Evolutionary conservation across 2,329 filamentous ascomycete genomes (phyloP).

Genomic region (Ascocoryne sarcoides): DNA sequence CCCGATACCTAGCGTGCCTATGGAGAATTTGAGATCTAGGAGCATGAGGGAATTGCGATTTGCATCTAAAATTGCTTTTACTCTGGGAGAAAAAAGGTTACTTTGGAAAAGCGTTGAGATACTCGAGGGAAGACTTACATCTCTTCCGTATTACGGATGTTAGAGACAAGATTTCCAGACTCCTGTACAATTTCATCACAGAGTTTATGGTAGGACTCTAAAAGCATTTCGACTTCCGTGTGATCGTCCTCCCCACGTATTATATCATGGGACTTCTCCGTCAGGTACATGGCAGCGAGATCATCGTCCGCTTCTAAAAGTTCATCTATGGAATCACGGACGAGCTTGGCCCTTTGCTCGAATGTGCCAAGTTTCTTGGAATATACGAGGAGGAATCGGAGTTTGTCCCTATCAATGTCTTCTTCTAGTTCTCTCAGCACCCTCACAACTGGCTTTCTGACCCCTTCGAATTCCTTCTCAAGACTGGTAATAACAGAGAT

Average conservation of each 20-base stretch:
- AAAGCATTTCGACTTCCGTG: conserved; percentile 90
- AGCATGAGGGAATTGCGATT: conserved; percentile 98
- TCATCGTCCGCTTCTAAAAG: conserved; percentile 95
- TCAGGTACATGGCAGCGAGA: conserved; percentile 87
- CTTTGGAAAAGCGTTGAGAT: background rate
- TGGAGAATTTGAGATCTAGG: conserved; percentile 90
- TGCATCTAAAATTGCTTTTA: conserved; percentile 93
- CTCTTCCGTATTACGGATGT: conserved; percentile 96
- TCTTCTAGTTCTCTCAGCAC: conserved; percentile 88
- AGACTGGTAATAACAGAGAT: conserved; percentile 88
- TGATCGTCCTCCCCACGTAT: conserved; percentile 75
- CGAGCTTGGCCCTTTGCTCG: conserved; percentile 90
- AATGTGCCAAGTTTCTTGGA: conserved; percentile 95
- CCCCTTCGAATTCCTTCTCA: conserved; percentile 89
- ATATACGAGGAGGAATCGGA: conserved; percentile 82
- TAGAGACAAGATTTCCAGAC: conserved; percentile 83
- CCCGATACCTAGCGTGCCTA: conserved; percentile 87
- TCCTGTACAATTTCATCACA: conserved; percentile 97
- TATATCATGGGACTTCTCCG: conserved; percentile 72
- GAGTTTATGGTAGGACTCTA: conserved; percentile 96
- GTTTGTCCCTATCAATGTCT: conserved; percentile 90
- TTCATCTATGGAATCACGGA: conserved; percentile 91
- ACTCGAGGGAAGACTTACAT: conserved; percentile 59
- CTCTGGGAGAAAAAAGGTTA: conserved; percentile 39
- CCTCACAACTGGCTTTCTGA: conserved; percentile 83